A percentile compares a stretch with the other conserved stretches of the same genome.
Evolutionary conservation across 768 basidiomycete genomes (phyloP).

Genomic region (Phaeotremella skinneri): DNA sequence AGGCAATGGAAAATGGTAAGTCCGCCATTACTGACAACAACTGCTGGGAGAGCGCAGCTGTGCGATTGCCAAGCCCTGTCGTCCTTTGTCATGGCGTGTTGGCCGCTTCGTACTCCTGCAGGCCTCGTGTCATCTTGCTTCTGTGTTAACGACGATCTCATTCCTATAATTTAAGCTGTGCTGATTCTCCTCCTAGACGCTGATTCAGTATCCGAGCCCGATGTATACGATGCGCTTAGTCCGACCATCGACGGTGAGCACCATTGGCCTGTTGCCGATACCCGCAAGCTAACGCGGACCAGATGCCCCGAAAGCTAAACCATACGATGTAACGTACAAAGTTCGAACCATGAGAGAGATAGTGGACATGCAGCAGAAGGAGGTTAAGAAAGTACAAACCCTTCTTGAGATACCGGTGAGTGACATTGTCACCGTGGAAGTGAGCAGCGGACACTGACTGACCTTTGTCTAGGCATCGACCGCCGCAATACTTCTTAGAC

Average conservation of each 20-base stretch:
- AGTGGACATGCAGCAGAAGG: constrained; percentile 70
- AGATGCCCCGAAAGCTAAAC: constrained; percentile 44
- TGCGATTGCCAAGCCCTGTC: too few relatives aligned
- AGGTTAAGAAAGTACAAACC: constrained; percentile 80
- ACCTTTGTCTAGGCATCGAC: constrained; percentile 58
- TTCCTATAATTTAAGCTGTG: background rate
- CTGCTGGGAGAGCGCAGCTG: too few relatives aligned
- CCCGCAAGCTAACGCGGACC: background rate
- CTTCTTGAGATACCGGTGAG: constrained; percentile 87
- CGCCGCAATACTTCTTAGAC: constrained; percentile 74
- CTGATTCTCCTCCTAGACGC: constrained; percentile 12
- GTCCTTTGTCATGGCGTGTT: background rate
- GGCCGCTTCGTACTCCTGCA: too few relatives aligned
- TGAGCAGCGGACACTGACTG: background rate
- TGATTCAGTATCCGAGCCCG: constrained; percentile 42
- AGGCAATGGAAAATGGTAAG: constrained; percentile 33
- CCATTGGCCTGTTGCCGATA: background rate
- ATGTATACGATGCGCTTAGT: constrained; percentile 44
- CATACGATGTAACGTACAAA: constrained; percentile 81
- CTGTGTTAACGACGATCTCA: background rate
- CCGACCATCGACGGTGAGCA: constrained; percentile 44
- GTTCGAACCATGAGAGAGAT: constrained; percentile 70
- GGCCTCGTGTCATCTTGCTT: background rate
- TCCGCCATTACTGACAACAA: constrained; percentile 14
- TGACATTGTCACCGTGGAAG: constrained; percentile 28